Evolutionary conservation across 2,329 filamentous ascomycete species (phyloP).

Genomic region (Claviceps digitariae): DNA sequence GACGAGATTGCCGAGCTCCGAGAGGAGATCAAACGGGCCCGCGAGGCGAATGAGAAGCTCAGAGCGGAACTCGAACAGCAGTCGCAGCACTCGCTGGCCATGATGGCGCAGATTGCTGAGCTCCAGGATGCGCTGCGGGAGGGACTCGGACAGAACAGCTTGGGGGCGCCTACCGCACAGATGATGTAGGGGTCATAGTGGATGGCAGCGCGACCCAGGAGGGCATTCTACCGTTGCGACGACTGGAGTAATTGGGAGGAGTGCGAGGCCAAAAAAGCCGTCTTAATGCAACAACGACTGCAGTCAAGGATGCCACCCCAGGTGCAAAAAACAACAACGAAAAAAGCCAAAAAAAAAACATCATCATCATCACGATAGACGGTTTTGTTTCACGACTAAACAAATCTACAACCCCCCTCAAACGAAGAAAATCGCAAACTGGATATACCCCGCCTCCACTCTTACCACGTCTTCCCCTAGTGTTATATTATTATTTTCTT

Average conservation of each 20-base stretch:
- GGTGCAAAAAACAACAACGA: background rate
- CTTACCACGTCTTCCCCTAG: background rate
- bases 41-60: slow-evolving; percentile 50
- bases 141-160: slow-evolving; percentile 16
- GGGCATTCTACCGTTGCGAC: background rate
- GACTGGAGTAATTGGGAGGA: background rate
- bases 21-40: slow-evolving; percentile 52
- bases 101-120: slow-evolving; percentile 35
- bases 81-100: slow-evolving; percentile 29
- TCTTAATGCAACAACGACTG: too few relatives aligned
- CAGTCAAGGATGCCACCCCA: too few relatives aligned
- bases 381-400: slow-evolving; percentile 2
- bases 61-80: slow-evolving; percentile 35
- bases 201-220: background rate
- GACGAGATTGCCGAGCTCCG: slow-evolving; percentile 43
- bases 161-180: slow-evolving; percentile 26
- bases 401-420: background rate
- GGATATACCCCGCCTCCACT: slow-evolving; percentile 1
- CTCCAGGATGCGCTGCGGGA: slow-evolving; percentile 30
- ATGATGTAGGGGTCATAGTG: slow-evolving; percentile 20
- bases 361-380: background rate
- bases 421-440: slow-evolving; percentile 3
- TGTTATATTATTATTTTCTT: background rate
- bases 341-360: background rate
- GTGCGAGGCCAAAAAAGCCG: too few relatives aligned